A percentile compares a stretch with the other conserved stretches of the same genome.
These are phyloP conservation scores for Verticillium tricorpus DNA, from an alignment of 2,329 filamentous ascomycete genomes.

Conservation along the genomic window DNA sequence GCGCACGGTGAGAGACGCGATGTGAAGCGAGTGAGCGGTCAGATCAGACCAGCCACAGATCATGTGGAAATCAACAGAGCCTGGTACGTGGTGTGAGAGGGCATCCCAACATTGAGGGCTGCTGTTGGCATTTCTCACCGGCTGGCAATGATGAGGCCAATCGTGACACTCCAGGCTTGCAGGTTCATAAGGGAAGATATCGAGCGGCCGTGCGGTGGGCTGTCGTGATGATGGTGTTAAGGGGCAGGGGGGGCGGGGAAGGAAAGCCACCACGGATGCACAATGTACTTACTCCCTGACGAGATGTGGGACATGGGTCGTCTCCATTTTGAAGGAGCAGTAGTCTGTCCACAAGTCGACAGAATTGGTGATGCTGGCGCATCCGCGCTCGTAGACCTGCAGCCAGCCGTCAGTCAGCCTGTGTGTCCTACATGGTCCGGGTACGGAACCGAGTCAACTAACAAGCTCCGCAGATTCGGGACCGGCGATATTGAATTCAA, in stretches of 20 bases:
- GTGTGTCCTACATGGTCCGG: not conserved
- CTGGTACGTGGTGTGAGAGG: slow-evolving; percentile 64
- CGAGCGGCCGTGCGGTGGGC: slow-evolving; percentile 29
- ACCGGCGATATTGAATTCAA: slow-evolving; percentile 94
- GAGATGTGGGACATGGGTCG: slow-evolving; percentile 86
- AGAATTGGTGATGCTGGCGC: slow-evolving; percentile 87
- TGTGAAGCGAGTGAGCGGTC: slow-evolving; percentile 27
- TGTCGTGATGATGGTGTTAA: slow-evolving; percentile 51
- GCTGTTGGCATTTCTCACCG: slow-evolving; percentile 70
- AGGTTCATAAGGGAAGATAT: slow-evolving; percentile 19
- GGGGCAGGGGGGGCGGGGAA: slow-evolving; percentile 41
- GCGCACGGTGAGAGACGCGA: slow-evolving; percentile 27
- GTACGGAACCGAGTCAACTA: slow-evolving; percentile 19
- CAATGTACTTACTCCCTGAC: slow-evolving; percentile 97
- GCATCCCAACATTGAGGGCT: slow-evolving; percentile 51
- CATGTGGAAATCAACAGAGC: slow-evolving; percentile 45
- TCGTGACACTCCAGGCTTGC: slow-evolving; percentile 29
- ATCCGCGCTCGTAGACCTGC: slow-evolving; percentile 90
- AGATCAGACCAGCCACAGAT: slow-evolving; percentile 25
- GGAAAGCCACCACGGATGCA: slow-evolving; percentile 49
- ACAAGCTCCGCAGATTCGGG: slow-evolving; percentile 98
- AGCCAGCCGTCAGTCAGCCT: slow-evolving; percentile 17
- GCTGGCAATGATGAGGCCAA: slow-evolving; percentile 27
- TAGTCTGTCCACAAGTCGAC: slow-evolving; percentile 98
- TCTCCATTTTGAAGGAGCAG: slow-evolving; percentile 96